Base-by-base conservation (phyloP, 345 rosid genomes). In the Euphorbia tirucalli region DNA sequence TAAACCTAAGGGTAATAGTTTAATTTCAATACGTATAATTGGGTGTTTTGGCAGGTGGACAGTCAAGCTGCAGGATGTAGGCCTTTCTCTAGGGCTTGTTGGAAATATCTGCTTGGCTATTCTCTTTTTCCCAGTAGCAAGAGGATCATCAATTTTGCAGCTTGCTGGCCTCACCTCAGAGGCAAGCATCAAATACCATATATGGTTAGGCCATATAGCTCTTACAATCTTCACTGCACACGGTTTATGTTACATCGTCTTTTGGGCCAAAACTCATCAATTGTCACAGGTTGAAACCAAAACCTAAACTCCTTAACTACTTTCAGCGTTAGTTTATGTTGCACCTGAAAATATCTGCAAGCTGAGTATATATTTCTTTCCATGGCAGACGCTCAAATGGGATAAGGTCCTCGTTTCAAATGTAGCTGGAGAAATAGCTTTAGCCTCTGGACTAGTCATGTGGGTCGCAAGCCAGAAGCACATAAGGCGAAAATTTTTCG, bases 181-280 rank as follows among this genome's bases (percentile, higher is more conserved):
- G 65, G 72, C 71, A 50, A 75, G 75, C 73, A 74, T 75, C 65
- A 71, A 75, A 72, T 74, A 79, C 71, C 81, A 78, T 15, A 69
- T 73, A 31, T 78, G 81, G 81, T 65, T 78, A 39, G 81, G 77
- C 0, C 77, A 78, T 50, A 11, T 44, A 19, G 66, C 73, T 19
- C 44, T 69, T 66, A 52, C 46, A 15, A 55, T 73, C 62, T 73
- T 73, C 77, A 78, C 77, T 7, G 60, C 68, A 19, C 81, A 78
- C 35, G 81, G 81, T 14, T 44, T 78, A 14, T 56, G 54, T 16
- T 78, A 73, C 56, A 30, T 78, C 14, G 18, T 57, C n/a, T 68
- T 61, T 16, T 77, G 80, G 80, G 50, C 55, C 44, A 19, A 32
- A 39, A 72, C 80, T 5, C 58, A 62, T 31, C 74, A 77, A 58